These are phyloP conservation scores for Pyrenopolyporus hunteri DNA, from an alignment of 495 filamentous ascomycete genomes.

Conservation along the genomic window DNA sequence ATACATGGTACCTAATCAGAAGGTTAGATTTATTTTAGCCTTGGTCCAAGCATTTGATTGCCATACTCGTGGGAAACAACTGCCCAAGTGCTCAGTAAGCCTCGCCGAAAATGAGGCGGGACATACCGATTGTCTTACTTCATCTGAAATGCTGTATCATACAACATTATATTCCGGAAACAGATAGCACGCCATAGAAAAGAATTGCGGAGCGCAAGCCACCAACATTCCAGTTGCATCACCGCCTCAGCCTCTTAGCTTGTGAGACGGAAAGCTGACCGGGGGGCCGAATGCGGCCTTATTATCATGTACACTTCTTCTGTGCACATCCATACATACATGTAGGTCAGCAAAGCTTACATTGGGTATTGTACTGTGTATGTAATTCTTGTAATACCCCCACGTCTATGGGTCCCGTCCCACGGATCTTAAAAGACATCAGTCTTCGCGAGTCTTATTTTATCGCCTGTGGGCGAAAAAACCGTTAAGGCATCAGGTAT, in stretches of 20 bases:
- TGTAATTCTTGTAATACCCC: slow-evolving; percentile 16
- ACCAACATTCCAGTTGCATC: slow-evolving; percentile 21
- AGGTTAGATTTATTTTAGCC: neutral
- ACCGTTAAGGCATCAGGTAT: too few relatives aligned
- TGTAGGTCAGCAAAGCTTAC: neutral
- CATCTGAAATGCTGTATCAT: neutral
- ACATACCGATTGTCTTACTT: slow-evolving; percentile 1
- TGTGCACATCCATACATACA: neutral
- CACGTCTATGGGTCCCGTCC: slow-evolving; percentile 10
- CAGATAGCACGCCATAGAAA: slow-evolving; percentile 15
- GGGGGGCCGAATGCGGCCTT: slow-evolving; percentile 18
- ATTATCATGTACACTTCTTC: neutral
- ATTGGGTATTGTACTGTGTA: neutral
- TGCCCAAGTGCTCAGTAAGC: neutral
- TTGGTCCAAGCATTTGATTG: too few relatives aligned
- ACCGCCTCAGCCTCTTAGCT: slow-evolving; percentile 20
- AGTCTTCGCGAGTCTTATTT: slow-evolving; percentile 1
- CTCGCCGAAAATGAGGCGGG: slow-evolving; percentile 8
- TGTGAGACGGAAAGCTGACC: slow-evolving; percentile 14
- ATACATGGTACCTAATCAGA: too few relatives aligned
- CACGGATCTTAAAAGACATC: neutral
- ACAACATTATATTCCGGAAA: slow-evolving; percentile 22
- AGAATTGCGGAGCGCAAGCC: slow-evolving; percentile 11
- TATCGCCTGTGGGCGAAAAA: too few relatives aligned
- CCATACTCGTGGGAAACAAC: neutral